A percentile compares a stretch with the other conserved stretches of the same genome.
These are phyloP conservation scores for Uncinocarpus reesii DNA, from an alignment of 2,329 filamentous ascomycete species.

Conservation along the genomic window DNA sequence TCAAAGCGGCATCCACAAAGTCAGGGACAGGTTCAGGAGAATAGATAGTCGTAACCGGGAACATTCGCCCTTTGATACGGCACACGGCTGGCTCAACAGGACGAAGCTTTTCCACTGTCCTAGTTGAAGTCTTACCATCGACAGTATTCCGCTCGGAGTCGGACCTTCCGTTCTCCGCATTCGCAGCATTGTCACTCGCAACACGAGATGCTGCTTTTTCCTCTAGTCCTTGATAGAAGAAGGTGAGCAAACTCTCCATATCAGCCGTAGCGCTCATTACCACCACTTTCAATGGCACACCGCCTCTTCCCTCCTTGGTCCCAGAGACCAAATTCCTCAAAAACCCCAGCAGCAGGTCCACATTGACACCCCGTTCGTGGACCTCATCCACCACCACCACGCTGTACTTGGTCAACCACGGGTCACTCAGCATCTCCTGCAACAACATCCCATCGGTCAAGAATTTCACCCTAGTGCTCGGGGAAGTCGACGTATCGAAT, in stretches of 20 bases:
- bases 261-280: constrained; percentile 97
- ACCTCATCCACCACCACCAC: constrained; percentile 92
- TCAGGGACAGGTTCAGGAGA: constrained; percentile 64
- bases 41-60: constrained; percentile 69
- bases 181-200: neutral
- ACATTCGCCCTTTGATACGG: constrained; percentile 77
- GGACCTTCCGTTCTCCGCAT: neutral
- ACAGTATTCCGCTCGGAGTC: constrained; percentile 8
- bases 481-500: constrained; percentile 79
- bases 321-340: constrained; percentile 62
- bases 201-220: neutral
- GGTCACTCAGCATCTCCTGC: constrained; percentile 83
- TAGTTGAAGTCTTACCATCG: constrained; percentile 12
- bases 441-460: constrained; percentile 93
- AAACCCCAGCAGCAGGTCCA: constrained; percentile 83
- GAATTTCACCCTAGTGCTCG: constrained; percentile 79
- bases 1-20: constrained; percentile 69
- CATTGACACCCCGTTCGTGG: constrained; percentile 89
- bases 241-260: constrained; percentile 63
- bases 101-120: neutral
- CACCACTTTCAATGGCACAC: constrained; percentile 71
- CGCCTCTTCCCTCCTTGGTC: constrained; percentile 53
- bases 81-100: constrained; percentile 38
- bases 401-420: constrained; percentile 72
- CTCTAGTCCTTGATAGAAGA: constrained; percentile 48